phyloP scores from a whole-genome alignment of 805 yeast species.

The Wickerhamomyces sydowiorum region DNA sequence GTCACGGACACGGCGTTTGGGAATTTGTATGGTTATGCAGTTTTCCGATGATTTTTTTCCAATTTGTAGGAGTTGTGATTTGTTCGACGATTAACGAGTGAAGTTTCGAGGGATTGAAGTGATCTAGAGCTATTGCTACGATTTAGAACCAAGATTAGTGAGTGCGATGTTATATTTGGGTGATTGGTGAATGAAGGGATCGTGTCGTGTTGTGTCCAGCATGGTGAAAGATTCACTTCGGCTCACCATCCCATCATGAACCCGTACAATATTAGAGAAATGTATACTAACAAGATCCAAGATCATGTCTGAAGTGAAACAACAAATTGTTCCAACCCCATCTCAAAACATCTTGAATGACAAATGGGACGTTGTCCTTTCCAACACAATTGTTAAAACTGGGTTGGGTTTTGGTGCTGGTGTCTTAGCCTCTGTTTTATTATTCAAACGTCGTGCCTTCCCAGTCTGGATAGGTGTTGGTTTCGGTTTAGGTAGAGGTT shows the following conservation, averaged over 20 bases:
- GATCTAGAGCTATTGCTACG: no score
- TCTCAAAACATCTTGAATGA: slow-evolving; percentile 58
- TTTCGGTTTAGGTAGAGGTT: slow-evolving; percentile 96
- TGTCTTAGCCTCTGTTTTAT: slow-evolving; percentile 81
- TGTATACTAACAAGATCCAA: not conserved
- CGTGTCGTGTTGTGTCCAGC: no score
- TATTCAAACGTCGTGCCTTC: slow-evolving; percentile 92
- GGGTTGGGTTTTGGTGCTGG: slow-evolving; percentile 97
- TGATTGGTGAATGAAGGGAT: not conserved
- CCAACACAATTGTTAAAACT: slow-evolving; percentile 90
- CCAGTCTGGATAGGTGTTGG: slow-evolving; percentile 98
- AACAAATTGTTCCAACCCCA: slow-evolving; percentile 29
- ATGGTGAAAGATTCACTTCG: no score
- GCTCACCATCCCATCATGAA: no score
- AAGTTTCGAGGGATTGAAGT: not conserved
- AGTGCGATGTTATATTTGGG: not conserved
- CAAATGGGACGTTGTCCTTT: slow-evolving; percentile 93
- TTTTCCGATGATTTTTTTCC: not conserved
- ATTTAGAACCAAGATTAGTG: not conserved
- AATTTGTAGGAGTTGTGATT: not conserved
- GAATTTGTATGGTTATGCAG: not conserved
- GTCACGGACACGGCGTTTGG: not conserved
- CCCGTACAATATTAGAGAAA: no score
- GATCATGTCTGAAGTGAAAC: slow-evolving; percentile 15
- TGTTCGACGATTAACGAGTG: slow-evolving; percentile 1